A percentile compares a stretch with the other conserved stretches of the same genome.
Evolutionary conservation across 23 red algal genomes (phyloP).

Genomic region (Gracilaria gracilis): DNA sequence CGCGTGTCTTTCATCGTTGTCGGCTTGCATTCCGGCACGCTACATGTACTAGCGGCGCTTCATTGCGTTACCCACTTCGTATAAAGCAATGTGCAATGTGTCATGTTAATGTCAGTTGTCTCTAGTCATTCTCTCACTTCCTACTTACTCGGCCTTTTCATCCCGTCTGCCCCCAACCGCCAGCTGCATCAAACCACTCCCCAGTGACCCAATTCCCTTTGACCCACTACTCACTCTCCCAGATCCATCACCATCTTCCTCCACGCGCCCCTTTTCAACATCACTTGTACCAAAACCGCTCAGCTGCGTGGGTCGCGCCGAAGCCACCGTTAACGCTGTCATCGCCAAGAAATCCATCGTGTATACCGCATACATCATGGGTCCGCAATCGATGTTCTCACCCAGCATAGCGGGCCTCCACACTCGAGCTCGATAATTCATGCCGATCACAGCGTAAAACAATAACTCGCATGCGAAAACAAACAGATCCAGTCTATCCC

Average conservation of each 20-base stretch:
- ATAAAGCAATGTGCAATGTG: conserved; percentile 12
- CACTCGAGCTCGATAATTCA: conserved; percentile 62
- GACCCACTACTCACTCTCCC: neutral
- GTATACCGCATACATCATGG: conserved; percentile 73
- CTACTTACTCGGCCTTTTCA: conserved; percentile 16
- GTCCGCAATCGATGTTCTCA: conserved; percentile 50
- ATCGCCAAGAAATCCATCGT: conserved; percentile 67
- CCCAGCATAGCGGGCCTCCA: conserved; percentile 62
- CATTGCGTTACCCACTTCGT: neutral
- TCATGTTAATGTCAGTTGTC: conserved; percentile 38
- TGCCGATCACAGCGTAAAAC: conserved; percentile 56
- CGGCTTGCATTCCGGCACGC: neutral
- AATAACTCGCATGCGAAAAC: conserved; percentile 73
- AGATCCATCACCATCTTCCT: neutral
- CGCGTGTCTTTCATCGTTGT: neutral
- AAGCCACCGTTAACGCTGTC: conserved; percentile 62
- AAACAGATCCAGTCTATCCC: conserved; percentile 44
- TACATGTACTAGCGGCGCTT: too few relatives aligned
- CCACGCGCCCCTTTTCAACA: conserved; percentile 6
- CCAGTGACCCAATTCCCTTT: conserved; percentile 12
- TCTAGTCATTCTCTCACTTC: neutral
- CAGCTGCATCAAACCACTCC: conserved; percentile 17
- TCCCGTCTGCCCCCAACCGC: conserved; percentile 3
- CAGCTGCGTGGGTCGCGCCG: neutral
- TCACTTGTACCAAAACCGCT: neutral